Conservation (phyloP, 148 eudicot species). For the Cornus kousa region DNA sequence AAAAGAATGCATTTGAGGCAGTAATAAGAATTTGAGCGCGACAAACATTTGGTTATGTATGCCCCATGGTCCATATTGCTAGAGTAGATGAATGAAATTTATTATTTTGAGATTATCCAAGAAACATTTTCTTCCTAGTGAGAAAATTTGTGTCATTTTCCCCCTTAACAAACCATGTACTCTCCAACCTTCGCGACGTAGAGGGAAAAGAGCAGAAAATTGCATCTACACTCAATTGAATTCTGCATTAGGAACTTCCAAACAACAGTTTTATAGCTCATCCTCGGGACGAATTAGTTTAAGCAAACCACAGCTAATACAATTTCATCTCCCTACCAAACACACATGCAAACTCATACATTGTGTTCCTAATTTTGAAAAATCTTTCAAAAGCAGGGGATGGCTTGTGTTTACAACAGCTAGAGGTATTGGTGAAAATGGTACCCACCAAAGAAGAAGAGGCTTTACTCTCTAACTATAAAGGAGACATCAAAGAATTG, state of each 20-base stretch:
- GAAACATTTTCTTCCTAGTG: too few species aligned
- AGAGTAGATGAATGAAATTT: too few species aligned
- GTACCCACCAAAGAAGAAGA: slow-evolving; percentile 95
- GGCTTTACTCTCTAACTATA: slow-evolving; percentile 58
- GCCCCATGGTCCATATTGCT: too few species aligned
- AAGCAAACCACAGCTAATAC: too few species aligned
- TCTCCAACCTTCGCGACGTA: too few species aligned
- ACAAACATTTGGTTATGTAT: too few species aligned
- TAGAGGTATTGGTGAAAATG: slow-evolving; percentile 86
- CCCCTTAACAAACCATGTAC: too few species aligned
- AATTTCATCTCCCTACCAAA: neutral
- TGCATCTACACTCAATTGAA: neutral
- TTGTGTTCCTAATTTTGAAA: neutral
- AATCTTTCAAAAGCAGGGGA: slow-evolving; percentile 43
- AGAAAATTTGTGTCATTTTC: too few species aligned
- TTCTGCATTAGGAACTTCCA: neutral
- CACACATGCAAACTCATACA: neutral
- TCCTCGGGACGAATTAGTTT: neutral
- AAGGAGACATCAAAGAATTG: slow-evolving; percentile 58
- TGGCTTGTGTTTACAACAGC: slow-evolving; percentile 78
- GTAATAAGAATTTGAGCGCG: neutral
- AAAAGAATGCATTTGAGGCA: neutral
- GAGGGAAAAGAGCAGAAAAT: too few species aligned
- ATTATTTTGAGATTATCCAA: too few species aligned
- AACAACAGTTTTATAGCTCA: neutral